Evolutionary conservation across 2,329 filamentous ascomycete species (phyloP).

Genomic region (Fusarium staphyleae): DNA sequence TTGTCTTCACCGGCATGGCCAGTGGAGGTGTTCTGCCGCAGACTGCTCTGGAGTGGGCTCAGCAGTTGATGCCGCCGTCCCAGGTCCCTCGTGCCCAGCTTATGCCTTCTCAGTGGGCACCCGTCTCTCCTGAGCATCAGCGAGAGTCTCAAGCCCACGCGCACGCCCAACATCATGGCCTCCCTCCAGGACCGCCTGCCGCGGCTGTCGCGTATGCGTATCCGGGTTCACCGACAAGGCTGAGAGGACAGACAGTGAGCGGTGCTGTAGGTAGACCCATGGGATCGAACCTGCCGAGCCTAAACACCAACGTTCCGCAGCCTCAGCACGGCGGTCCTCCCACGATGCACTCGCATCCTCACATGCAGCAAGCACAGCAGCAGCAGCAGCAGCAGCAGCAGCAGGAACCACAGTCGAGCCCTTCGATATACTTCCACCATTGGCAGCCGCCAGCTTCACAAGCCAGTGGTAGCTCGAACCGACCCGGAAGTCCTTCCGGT

Average conservation of each 20-base stretch:
- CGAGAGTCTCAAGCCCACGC: constrained; percentile 58
- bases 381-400: constrained; percentile 57
- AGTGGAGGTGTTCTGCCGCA: constrained; percentile 65
- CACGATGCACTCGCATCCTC: constrained; percentile 52
- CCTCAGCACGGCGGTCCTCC: constrained; percentile 39
- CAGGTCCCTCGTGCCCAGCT: constrained; percentile 60
- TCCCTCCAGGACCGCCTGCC: constrained; percentile 46
- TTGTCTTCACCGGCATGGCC: constrained; percentile 77
- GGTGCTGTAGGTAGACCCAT: constrained; percentile 49
- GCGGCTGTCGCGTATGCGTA: constrained; percentile 53
- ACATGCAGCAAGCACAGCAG: constrained; percentile 61
- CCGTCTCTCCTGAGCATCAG: constrained; percentile 61
- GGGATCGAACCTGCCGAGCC: constrained; percentile 51
- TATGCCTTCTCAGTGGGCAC: constrained; percentile 55
- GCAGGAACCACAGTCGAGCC: constrained; percentile 66
- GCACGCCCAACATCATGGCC: constrained; percentile 52
- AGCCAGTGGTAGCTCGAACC: constrained; percentile 64
- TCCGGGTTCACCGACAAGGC: constrained; percentile 58
- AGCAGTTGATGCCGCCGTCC: constrained; percentile 66
- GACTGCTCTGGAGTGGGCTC: constrained; percentile 70
- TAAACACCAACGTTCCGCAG: constrained; percentile 55
- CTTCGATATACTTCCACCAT: constrained; percentile 88
- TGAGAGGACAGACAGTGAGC: constrained; percentile 59
- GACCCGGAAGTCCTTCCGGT: constrained; percentile 78
- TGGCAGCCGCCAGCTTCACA: constrained; percentile 84